Percentiles rank a stretch among this genome's conserved stretches.
Evolutionary conservation across 2,329 filamentous ascomycete species (phyloP).

Genomic region (Diaporthe destruens): DNA sequence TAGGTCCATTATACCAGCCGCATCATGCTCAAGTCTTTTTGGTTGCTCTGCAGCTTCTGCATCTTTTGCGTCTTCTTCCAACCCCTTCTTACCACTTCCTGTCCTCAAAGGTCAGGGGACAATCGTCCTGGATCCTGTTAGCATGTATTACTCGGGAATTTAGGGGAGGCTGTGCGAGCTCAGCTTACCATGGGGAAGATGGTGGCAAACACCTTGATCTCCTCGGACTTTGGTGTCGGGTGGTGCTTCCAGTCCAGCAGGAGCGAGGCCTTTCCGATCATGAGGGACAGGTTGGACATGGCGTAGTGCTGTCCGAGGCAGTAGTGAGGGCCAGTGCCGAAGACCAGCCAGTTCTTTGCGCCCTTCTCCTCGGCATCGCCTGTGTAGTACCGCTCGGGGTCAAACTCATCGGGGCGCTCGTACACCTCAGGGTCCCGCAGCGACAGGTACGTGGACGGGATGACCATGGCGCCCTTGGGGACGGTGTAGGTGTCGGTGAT

Average conservation of each 20-base stretch:
- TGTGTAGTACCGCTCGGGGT: slow-evolving; percentile 91
- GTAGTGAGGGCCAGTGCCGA: slow-evolving; percentile 96
- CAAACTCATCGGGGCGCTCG: slow-evolving; percentile 86
- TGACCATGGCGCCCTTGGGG: slow-evolving; percentile 94
- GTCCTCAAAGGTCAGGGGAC: slow-evolving; percentile 78
- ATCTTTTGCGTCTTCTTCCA: too few relatives aligned
- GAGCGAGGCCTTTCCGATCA: slow-evolving; percentile 91
- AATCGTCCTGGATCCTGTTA: slow-evolving; percentile 75
- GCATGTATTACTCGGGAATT: background rate
- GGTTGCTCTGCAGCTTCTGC: slow-evolving; percentile 2
- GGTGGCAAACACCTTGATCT: slow-evolving; percentile 98
- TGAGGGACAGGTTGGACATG: slow-evolving; percentile 86
- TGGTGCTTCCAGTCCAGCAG: slow-evolving; percentile 92
- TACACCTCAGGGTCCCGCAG: slow-evolving; percentile 95
- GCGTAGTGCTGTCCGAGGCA: slow-evolving; percentile 96
- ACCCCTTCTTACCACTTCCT: slow-evolving; percentile 59
- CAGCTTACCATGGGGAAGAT: slow-evolving; percentile 92
- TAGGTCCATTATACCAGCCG: slow-evolving; percentile 32
- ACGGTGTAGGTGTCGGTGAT: slow-evolving; percentile 90
- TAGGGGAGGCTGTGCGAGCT: too few relatives aligned
- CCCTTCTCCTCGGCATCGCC: slow-evolving; percentile 89
- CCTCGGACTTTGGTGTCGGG: slow-evolving; percentile 84
- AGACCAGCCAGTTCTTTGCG: slow-evolving; percentile 96
- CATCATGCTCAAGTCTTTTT: background rate
- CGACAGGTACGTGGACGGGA: slow-evolving; percentile 90